phyloP scores from a whole-genome alignment of 768 basidiomycete genomes.

The Tylopilus felleus region DNA sequence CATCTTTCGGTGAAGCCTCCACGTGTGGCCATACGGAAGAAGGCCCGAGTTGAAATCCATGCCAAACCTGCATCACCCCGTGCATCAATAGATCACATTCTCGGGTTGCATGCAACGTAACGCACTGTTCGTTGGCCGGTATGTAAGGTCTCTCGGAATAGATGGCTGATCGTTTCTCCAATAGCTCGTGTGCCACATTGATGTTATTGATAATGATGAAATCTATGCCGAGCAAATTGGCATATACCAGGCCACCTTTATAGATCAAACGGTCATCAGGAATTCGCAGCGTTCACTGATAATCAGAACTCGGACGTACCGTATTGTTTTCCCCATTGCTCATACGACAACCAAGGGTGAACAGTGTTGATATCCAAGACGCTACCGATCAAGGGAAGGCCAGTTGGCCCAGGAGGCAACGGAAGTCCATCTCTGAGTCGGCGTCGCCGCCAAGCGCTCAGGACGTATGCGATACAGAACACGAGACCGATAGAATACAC shows the following conservation, averaged over 20 bases:
- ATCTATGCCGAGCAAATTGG: conserved; percentile 25
- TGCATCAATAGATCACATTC: neutral
- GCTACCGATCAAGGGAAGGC: conserved; percentile 35
- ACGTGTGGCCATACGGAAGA: conserved; percentile 29
- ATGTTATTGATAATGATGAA: conserved; percentile 27
- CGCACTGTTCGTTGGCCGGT: conserved; percentile 20
- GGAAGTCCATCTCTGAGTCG: conserved; percentile 20
- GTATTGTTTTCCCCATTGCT: conserved; percentile 33
- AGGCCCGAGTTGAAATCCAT: conserved; percentile 29
- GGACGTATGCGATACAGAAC: neutral
- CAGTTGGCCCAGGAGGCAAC: conserved; percentile 51
- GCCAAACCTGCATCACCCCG: conserved; percentile 20
- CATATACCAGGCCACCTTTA: conserved; percentile 26
- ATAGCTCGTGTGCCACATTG: conserved; percentile 20
- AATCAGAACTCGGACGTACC: conserved; percentile 16
- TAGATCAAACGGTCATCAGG: neutral
- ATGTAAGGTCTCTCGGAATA: conserved; percentile 29
- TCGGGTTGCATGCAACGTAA: neutral
- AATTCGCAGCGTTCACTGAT: neutral
- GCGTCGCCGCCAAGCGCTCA: conserved; percentile 16
- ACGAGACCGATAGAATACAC: conserved; percentile 6
- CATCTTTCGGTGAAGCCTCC: conserved; percentile 32
- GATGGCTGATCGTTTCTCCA: conserved; percentile 25
- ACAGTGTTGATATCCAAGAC: conserved; percentile 16
- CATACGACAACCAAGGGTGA: conserved; percentile 33